Evolutionary conservation across 176 grass and related monocot genomes (phyloP).

Genomic region (Pontederia paniculata): DNA sequence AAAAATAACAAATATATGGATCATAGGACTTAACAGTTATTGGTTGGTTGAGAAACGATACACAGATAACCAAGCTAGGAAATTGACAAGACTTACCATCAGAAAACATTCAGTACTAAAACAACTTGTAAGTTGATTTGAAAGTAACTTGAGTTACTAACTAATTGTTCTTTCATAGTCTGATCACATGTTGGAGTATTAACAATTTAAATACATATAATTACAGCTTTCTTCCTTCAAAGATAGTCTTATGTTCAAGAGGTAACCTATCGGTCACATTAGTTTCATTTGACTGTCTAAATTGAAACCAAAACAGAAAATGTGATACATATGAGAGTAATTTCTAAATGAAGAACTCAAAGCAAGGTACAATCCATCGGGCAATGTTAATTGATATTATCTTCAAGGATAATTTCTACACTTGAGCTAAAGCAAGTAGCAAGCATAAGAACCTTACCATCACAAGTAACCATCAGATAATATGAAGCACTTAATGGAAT

Average conservation of each 20-base stretch:
- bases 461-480: conserved; percentile 54
- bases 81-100: too few relatives aligned
- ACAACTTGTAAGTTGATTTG: too few relatives aligned
- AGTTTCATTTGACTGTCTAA: neutral
- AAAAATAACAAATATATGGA: too few relatives aligned
- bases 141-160: too few relatives aligned
- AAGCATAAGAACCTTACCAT: conserved; percentile 20
- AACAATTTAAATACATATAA: too few relatives aligned
- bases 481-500: conserved; percentile 46
- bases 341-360: neutral
- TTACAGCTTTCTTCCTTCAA: neutral
- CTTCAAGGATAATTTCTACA: neutral
- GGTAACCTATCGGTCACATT: neutral
- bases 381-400: neutral
- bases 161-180: too few relatives aligned
- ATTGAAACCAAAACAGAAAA: neutral
- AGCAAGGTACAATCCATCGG: neutral
- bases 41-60: too few relatives aligned
- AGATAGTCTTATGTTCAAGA: neutral
- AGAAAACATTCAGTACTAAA: too few relatives aligned
- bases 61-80: too few relatives aligned
- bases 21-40: too few relatives aligned
- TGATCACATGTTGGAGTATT: too few relatives aligned
- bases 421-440: neutral
- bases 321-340: neutral